Conservation (phyloP, 2,329 filamentous ascomycete species). For the Hypoxylon sp. region DNA sequence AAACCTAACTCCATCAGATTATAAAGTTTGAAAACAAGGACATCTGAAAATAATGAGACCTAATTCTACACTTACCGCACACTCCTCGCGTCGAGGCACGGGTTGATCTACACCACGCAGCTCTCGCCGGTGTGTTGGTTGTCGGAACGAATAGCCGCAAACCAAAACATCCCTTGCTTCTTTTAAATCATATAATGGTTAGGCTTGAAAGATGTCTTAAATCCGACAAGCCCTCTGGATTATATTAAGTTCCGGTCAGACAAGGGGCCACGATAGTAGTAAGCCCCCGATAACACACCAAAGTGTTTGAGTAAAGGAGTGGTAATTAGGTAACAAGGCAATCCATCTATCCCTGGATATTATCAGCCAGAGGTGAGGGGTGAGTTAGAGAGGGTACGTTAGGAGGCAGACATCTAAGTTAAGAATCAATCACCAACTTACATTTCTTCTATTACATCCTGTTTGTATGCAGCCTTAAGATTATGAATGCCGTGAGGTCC, state of each 20-base stretch:
- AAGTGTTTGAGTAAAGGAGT: neutral
- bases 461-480: slow-evolving; percentile 12
- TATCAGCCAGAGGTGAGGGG: neutral
- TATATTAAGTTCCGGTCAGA: slow-evolving; percentile 3
- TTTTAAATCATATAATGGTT: neutral
- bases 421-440: neutral
- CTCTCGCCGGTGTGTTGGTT: slow-evolving; percentile 4
- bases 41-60: slow-evolving; percentile 6
- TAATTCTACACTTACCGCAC: slow-evolving; percentile 7
- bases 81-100: slow-evolving; percentile 10
- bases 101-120: slow-evolving; percentile 19
- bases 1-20: slow-evolving; percentile 24
- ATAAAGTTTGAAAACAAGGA: slow-evolving; percentile 13
- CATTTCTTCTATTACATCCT: neutral
- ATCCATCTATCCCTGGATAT: neutral
- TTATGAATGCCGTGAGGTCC: slow-evolving; percentile 43
- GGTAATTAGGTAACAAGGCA: neutral
- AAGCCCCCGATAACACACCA: neutral
- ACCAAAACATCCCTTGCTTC: slow-evolving; percentile 29
- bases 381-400: neutral
- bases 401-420: neutral
- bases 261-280: neutral
- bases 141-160: slow-evolving; percentile 2
- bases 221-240: neutral
- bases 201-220: neutral